Base-by-base conservation (phyloP, 164 flowering plant genomes). In the Piper longum region DNA sequence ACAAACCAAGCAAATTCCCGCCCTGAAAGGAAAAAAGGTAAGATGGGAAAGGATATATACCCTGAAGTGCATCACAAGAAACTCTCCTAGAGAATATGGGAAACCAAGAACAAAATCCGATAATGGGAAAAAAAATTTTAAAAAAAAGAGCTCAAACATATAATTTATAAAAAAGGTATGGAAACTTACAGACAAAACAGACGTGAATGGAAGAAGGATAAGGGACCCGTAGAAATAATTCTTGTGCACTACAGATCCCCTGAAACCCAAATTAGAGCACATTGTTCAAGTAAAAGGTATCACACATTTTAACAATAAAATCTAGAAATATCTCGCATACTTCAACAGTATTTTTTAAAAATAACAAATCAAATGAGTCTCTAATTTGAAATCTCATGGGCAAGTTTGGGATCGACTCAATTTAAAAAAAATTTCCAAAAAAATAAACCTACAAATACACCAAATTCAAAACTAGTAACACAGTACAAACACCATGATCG, bases 201-300 rank as follows among this genome's bases (percentile, higher is more conserved):
- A 56, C n/a, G 89, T 83, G 63, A 93, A 58, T 11, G 99, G 99
- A 67, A 93, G 84, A 82, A 90, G 74, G 7, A 90, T n/a, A 63
- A 77, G 87, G 54, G 99, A 90, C 67, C 92, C 91, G 69, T 88
- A 90, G 54, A 93, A 78, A 71, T 81, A 83, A 54, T 76, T 83
- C 80, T 66, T 81, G 81, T 93, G 99, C 64, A 90, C 75, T 52
- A 79, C 67, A 44, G 83, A 65, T 56, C 99, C 99, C 81, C 99
- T 93, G 83, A 43, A 45, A 70, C 66, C 18, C 70, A 77, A 7
- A 68, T 62, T 36, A 62, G 56, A 67, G 56, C 17, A 64, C 58
- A 57, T 16, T 43, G 43, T 56, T 75, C 64, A 57, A 69, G 71
- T 57, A 64, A 54, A 59, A 57, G 59, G 60, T 43, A 40, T 48